Evolutionary conservation across 495 filamentous ascomycete genomes (phyloP), one percentile per base, ranked within the genome.

Genomic region (Letharia columbiana): DNA sequence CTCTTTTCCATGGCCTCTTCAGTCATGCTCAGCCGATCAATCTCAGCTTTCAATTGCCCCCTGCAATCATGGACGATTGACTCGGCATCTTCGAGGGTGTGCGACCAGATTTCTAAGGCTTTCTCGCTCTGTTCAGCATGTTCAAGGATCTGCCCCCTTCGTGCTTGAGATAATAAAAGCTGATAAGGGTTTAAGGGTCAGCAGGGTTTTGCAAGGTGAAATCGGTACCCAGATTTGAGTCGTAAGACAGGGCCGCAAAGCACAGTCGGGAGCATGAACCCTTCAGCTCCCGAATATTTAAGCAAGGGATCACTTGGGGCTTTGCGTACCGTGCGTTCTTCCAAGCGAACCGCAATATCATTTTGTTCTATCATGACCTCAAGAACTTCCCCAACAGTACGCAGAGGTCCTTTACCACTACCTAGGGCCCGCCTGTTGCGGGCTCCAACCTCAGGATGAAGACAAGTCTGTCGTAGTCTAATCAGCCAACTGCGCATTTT

Each of bases 351-450:
- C 4, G 75, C 69, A 28, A 77, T 75, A 39, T 91, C 87, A 18
- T 86, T 89, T 64, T 91, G 83, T 35, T 96, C 92, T 65, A 96
- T 86, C 93, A 98, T 96, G 6, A 87, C 86, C 50, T 90, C 86
- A 33, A 98, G 77, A 3, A 96, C 91, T 71, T 98, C 88, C 20
- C 83, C 81, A 9, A 96, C 87, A 11, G 91, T 93, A n/a, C 87
- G 79, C 60, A 94, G 75, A 11, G 88, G 86, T 0, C 84, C 88
- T 63, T 80, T 80, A 40, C 77, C 83, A 31, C 79, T 76, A 6
- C 90, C 89, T 9, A 96, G 76, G 0, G 84, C 84, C 64, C 82
- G 82, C 28, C 88, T 82, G 72, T 90, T 91, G n/a, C 79, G 79
- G 13, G 77, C 80, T 11, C 87, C 87, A 45, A 91, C 83, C 64